A percentile compares a stretch with the other conserved stretches of the same genome.
Conservation (phyloP, 1,284 basidiomycete species). For the Hemileia vastatrix region DNA sequence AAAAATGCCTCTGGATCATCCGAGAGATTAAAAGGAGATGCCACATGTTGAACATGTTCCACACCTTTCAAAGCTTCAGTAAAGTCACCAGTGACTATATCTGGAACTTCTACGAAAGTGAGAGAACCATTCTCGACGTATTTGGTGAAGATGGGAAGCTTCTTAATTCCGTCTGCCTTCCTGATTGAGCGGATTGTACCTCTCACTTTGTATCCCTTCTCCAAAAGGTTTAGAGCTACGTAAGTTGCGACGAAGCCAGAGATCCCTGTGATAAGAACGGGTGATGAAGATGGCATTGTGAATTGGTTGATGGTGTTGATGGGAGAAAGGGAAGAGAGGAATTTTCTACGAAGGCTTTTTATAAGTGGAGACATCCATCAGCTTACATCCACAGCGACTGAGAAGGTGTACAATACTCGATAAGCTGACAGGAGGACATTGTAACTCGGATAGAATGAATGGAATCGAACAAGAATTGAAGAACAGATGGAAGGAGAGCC, state of each 20-base stretch:
- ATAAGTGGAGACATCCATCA: no score
- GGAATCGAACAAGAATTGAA: no score
- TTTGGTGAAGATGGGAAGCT: constrained; percentile 27
- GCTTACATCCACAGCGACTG: no score
- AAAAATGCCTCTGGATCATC: constrained; percentile 1
- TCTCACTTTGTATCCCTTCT: constrained; percentile 34
- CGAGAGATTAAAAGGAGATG: constrained; percentile 33
- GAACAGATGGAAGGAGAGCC: no score
- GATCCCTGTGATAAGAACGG: constrained; percentile 36
- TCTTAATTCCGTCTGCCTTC: constrained; percentile 30
- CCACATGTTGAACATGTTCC: constrained; percentile 36
- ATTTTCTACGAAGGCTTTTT: no score
- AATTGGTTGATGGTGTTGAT: no score
- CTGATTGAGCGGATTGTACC: constrained; percentile 33
- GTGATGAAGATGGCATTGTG: no score
- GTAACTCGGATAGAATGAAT: no score
- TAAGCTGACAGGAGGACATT: no score
- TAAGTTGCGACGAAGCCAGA: constrained; percentile 36
- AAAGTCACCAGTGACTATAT: constrained; percentile 27
- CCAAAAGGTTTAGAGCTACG: constrained; percentile 31
- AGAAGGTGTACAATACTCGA: no score
- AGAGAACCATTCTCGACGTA: constrained; percentile 19
- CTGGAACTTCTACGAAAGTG: not conserved
- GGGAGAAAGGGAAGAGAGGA: no score
- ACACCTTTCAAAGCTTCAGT: constrained; percentile 36